Percentiles rank a stretch among this genome's conserved stretches.
Evolutionary conservation across 495 filamentous ascomycete species (phyloP).

Genomic region (Penicillium flavigenum): DNA sequence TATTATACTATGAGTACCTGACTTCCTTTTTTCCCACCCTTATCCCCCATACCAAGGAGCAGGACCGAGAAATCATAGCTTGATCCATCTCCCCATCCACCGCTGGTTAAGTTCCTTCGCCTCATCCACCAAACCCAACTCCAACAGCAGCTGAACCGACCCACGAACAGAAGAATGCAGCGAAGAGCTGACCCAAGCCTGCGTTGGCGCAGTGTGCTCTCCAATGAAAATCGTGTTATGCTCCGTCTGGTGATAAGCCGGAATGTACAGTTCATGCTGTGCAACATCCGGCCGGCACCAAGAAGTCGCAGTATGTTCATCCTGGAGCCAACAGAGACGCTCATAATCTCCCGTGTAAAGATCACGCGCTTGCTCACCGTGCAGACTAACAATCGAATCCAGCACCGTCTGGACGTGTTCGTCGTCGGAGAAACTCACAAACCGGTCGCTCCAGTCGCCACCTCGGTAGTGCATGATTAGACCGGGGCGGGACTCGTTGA

Average conservation of each 20-base stretch:
- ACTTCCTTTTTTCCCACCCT: too few relatives aligned
- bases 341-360: conserved; percentile 59
- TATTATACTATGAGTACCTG: too few relatives aligned
- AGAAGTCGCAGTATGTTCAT: conserved; percentile 47
- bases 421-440: conserved; percentile 45
- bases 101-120: conserved; percentile 58
- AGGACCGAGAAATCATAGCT: conserved; percentile 5
- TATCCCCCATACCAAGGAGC: not conserved
- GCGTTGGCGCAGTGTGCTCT: conserved; percentile 67
- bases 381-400: conserved; percentile 56
- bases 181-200: conserved; percentile 65
- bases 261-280: conserved; percentile 63
- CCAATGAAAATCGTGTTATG: conserved; percentile 64
- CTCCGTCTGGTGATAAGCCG: conserved; percentile 64
- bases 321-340: conserved; percentile 57
- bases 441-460: conserved; percentile 44
- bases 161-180: conserved; percentile 62
- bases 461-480: conserved; percentile 57
- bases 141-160: conserved; percentile 60
- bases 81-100: conserved; percentile 68
- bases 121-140: conserved; percentile 65
- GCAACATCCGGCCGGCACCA: conserved; percentile 57
- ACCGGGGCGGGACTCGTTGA: conserved; percentile 60
- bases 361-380: conserved; percentile 53
- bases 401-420: conserved; percentile 56